Evolutionary conservation across 495 filamentous ascomycete species (phyloP).

Genomic region (Penicillium pancosmium): DNA sequence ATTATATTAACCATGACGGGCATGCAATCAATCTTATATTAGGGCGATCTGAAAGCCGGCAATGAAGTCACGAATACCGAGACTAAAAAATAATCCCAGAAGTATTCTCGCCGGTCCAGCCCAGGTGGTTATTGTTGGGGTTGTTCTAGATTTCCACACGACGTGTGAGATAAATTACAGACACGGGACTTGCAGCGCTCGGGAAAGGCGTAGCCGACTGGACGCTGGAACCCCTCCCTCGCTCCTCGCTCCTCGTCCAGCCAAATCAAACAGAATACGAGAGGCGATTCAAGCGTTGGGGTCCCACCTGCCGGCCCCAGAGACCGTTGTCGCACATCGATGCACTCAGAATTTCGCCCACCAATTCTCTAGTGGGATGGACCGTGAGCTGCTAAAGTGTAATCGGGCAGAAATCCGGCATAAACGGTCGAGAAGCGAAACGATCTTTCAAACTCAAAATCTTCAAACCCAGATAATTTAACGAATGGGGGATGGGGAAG

Average conservation of each 20-base stretch:
- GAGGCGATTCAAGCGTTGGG: background rate
- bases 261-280: background rate
- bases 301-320: background rate
- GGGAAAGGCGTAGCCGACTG: background rate
- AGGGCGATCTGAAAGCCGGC: slow-evolving; percentile 1
- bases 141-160: slow-evolving; percentile 9
- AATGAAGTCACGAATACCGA: background rate
- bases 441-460: background rate
- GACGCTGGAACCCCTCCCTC: background rate
- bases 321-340: background rate
- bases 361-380: background rate
- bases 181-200: background rate
- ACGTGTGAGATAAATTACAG: slow-evolving; percentile 11
- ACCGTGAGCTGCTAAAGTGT: background rate
- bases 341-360: background rate
- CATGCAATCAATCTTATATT: background rate
- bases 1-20: background rate
- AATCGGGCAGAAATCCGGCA: background rate
- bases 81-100: background rate
- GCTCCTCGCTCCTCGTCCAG: background rate
- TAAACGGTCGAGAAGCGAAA: background rate
- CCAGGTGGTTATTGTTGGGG: background rate
- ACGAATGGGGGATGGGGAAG: background rate
- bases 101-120: background rate
- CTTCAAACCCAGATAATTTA: background rate